Percentiles rank a stretch among this genome's conserved stretches.
These are phyloP conservation scores for Diaporthe citriasiana DNA, from an alignment of 2,329 filamentous ascomycete genomes.

Conservation along the genomic window DNA sequence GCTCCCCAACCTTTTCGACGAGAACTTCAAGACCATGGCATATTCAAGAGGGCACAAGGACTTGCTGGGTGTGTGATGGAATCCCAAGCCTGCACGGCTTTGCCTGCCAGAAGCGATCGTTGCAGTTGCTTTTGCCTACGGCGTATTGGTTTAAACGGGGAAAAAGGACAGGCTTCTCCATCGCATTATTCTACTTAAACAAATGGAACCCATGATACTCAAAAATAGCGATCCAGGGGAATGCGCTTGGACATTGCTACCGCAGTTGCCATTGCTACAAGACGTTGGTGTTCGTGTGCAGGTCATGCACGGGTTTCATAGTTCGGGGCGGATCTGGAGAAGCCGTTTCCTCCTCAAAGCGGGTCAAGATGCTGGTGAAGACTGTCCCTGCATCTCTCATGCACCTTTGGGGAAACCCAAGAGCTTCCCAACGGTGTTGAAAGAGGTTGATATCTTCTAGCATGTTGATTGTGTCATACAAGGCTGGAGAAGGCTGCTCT, in stretches of 20 bases:
- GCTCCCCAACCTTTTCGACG: background rate
- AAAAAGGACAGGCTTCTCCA: slow-evolving; percentile 37
- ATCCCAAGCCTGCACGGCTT: slow-evolving; percentile 7
- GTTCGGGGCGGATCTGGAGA: background rate
- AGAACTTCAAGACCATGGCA: background rate
- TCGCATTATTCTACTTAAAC: slow-evolving; percentile 20
- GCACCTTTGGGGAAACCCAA: background rate
- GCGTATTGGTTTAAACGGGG: slow-evolving; percentile 32
- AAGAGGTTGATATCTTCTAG: background rate
- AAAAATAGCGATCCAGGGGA: background rate
- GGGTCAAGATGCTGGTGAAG: background rate
- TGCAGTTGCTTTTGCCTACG: slow-evolving; percentile 37
- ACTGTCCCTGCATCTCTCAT: background rate
- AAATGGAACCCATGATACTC: slow-evolving; percentile 10
- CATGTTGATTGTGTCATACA: background rate
- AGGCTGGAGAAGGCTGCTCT: background rate
- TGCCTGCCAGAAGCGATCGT: slow-evolving; percentile 37
- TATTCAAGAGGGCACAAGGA: background rate
- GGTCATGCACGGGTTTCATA: background rate
- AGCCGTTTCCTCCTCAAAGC: background rate
- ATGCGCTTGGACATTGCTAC: background rate
- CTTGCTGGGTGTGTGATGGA: slow-evolving; percentile 32
- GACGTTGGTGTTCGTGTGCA: background rate
- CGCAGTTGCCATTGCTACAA: background rate
- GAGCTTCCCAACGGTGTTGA: background rate